Base-by-base conservation (phyloP, 805 yeast genomes). In the Candida cerambycidarum region DNA sequence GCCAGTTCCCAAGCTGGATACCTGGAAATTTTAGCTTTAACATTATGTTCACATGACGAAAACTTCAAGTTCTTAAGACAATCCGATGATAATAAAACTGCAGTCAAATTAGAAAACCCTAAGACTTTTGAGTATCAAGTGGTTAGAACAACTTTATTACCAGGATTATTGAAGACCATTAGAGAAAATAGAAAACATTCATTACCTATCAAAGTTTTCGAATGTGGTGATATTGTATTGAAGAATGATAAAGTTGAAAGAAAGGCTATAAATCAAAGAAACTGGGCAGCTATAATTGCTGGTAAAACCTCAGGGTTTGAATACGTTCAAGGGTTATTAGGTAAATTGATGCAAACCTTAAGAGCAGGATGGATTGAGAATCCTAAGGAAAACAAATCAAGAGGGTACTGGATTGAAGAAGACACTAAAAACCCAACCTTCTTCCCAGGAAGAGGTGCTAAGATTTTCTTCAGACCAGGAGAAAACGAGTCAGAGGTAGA, bases 371-470 rank as follows among this genome's bases (percentile, higher is more conserved):
- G 95, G 93, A 67, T 85, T 46, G 82, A 77, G 47, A 75, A 78
- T 48, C 76, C 80, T 12, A 62, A 59, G 29, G 60, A 75, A 29
- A 65, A 71, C 30, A 76, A 71, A 47, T 52, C 58, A 32, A 86
- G 93, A 71, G 97, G 97, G 41, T 86, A 80, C 69, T 86, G 93
- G 93, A 84, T 85, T 45, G 86, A 82, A 63, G 82, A 84, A 61
- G 87, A 82, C 57, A 67, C 65, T 41, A 71, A 75, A 19, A 76
- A 82, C 60, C 75, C 81, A 38, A 85, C 90, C 46, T 92, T 76
- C 69, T 93, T 93, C 85, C 96, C 97, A 30, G 99, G 98, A 32
- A 85, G 99, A 73, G 97, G 97, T 48, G 99, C 99, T 40, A 83
- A 79, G 58, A 76, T 93, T 50, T 79, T 76, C 68, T 86, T 82